Evolutionary conservation across 805 yeast species (phyloP).

Genomic region (Schizosaccharomyces japonicus): DNA sequence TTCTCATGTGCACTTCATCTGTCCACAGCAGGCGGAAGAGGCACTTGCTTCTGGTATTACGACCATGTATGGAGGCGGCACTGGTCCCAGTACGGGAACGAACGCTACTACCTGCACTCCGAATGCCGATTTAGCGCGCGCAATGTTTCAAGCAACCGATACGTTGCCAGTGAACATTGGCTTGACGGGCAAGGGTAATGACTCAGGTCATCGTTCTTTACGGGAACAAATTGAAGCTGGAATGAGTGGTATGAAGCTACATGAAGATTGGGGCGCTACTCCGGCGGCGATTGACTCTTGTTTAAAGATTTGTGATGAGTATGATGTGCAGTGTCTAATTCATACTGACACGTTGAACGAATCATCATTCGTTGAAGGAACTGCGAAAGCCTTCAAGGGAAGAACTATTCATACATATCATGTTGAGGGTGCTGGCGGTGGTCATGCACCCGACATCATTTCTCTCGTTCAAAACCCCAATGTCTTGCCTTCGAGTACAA

Average conservation of each 20-base stretch:
- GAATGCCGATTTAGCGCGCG: background rate
- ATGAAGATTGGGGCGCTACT: slow-evolving; percentile 6
- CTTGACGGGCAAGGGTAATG: slow-evolving; percentile 5
- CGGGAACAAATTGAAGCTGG: slow-evolving; percentile 5
- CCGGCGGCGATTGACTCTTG: slow-evolving; percentile 6
- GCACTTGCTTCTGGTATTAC: slow-evolving; percentile 5
- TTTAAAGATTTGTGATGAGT: slow-evolving; percentile 5
- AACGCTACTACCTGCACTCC: slow-evolving; percentile 6
- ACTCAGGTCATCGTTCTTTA: background rate
- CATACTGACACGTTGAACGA: slow-evolving; percentile 6
- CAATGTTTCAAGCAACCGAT: slow-evolving; percentile 2
- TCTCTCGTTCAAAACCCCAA: background rate
- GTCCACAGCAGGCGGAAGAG: slow-evolving; percentile 5
- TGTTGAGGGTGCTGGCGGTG: slow-evolving; percentile 6
- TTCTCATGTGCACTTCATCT: slow-evolving; percentile 4
- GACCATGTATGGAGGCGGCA: slow-evolving; percentile 5
- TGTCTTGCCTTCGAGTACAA: slow-evolving; percentile 4
- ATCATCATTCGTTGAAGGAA: slow-evolving; percentile 5
- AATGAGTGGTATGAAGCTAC: slow-evolving; percentile 1
- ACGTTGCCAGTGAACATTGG: slow-evolving; percentile 4
- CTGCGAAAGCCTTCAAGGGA: slow-evolving; percentile 4
- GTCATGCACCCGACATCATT: slow-evolving; percentile 5
- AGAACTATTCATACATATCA: slow-evolving; percentile 6
- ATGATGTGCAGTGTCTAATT: slow-evolving; percentile 6
- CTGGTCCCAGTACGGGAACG: slow-evolving; percentile 5